Percentiles rank a stretch among this genome's conserved stretches.
These are phyloP conservation scores for Geum urbanum DNA, from an alignment of 306 rosid species.

Conservation along the genomic window DNA sequence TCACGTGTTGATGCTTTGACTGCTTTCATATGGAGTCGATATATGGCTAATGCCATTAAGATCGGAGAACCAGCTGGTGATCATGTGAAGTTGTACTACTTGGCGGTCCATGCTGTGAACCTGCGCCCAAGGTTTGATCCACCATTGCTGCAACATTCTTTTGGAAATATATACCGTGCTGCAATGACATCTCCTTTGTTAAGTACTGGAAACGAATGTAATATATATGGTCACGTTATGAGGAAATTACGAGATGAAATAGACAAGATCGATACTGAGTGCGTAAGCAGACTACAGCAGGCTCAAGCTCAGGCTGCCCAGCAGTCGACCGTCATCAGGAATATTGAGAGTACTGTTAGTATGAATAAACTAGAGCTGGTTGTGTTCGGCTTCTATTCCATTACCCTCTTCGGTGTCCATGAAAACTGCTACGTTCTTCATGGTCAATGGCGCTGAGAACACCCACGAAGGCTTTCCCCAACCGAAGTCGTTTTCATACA, in stretches of 20 bases:
- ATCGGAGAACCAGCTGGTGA: neutral
- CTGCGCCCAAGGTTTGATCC: slow-evolving; percentile 16
- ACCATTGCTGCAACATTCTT: neutral
- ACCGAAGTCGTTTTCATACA: slow-evolving; percentile 45
- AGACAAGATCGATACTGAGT: neutral
- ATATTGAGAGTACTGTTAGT: neutral
- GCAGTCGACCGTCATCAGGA: neutral
- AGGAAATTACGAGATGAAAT: slow-evolving; percentile 27
- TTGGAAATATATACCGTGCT: slow-evolving; percentile 11
- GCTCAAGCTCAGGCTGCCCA: slow-evolving; percentile 6
- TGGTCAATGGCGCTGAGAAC: no score
- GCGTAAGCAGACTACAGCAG: neutral
- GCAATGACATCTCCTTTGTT: slow-evolving; percentile 4
- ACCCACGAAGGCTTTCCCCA: no score
- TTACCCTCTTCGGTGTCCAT: slow-evolving; percentile 35
- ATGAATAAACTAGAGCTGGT: neutral
- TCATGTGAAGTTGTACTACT: neutral
- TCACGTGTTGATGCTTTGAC: slow-evolving; percentile 49
- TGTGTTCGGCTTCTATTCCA: slow-evolving; percentile 12
- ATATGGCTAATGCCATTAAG: slow-evolving; percentile 32
- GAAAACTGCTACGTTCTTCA: no score
- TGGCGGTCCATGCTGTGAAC: slow-evolving; percentile 6
- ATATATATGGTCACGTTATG: no score
- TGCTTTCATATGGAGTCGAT: slow-evolving; percentile 48
- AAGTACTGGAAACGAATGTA: neutral